A percentile compares a stretch with the other conserved stretches of the same genome.
phyloP scores from a whole-genome alignment of 208 protist species.

The Trypanosoma boissoni region DNA sequence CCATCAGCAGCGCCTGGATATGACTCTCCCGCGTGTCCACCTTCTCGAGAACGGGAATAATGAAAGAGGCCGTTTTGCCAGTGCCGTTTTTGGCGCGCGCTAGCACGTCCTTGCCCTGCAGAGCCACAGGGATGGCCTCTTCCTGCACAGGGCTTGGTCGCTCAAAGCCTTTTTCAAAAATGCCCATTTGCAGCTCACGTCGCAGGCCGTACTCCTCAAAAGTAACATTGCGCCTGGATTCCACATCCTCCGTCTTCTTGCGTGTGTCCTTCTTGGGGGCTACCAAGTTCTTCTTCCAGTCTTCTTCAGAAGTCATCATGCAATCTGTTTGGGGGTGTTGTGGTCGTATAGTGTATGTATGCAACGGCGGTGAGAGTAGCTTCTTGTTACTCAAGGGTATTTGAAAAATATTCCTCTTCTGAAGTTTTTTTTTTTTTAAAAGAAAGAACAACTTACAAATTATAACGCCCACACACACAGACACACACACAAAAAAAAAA shows the following conservation, averaged over 20 bases:
- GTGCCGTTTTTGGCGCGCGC: slow-evolving; percentile 99
- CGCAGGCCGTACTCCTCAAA: slow-evolving; percentile 99
- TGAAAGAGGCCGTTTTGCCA: slow-evolving; percentile 99
- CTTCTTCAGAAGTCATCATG: slow-evolving; percentile 46
- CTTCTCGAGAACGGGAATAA: slow-evolving; percentile 98
- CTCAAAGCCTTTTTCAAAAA: slow-evolving; percentile 99
- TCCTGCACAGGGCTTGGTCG: slow-evolving; percentile 98
- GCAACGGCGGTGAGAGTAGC: slow-evolving; percentile 5
- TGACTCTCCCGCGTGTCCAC: slow-evolving; percentile 88
- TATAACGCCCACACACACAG: not conserved
- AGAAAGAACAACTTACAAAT: too few species aligned
- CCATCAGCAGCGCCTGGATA: slow-evolving; percentile 98
- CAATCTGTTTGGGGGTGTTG: slow-evolving; percentile 8
- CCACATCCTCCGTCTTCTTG: slow-evolving; percentile 97
- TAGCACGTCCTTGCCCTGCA: slow-evolving; percentile 96
- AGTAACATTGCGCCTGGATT: slow-evolving; percentile 95
- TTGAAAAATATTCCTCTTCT: not conserved
- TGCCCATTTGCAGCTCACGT: slow-evolving; percentile 98
- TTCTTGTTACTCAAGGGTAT: slow-evolving; percentile 13
- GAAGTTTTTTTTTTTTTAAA: too few species aligned
- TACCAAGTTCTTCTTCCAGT: slow-evolving; percentile 84
- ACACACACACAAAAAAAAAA: slow-evolving; percentile 7
- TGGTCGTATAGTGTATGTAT: slow-evolving; percentile 4
- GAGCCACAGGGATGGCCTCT: slow-evolving; percentile 96
- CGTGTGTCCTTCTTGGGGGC: slow-evolving; percentile 77